Evolutionary conservation across 257 asterid species (phyloP).

Genomic region (Cruciata laevipes): DNA sequence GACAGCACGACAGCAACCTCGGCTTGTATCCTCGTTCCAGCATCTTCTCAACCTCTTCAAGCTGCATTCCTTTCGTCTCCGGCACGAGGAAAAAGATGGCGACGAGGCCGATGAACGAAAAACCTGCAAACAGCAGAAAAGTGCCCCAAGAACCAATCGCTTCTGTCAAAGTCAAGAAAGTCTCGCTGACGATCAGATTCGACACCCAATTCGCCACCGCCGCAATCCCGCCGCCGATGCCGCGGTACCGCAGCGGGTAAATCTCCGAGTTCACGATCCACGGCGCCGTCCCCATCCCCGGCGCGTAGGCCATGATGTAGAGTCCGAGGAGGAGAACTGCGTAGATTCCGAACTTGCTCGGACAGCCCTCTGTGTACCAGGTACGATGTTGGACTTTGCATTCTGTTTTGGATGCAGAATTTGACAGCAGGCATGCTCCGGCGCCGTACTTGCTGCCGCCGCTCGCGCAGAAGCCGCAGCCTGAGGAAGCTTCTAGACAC

Average conservation of each 20-base stretch:
- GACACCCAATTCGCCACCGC: slow-evolving; percentile 79
- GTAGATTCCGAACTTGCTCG: slow-evolving; percentile 50
- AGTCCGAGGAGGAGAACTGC: slow-evolving; percentile 54
- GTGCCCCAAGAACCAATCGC: slow-evolving; percentile 58
- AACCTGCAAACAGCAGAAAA: slow-evolving; percentile 70
- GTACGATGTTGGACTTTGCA: slow-evolving; percentile 39
- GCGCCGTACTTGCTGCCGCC: slow-evolving; percentile 40
- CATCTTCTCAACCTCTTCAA: slow-evolving; percentile 80
- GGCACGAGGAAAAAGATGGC: slow-evolving; percentile 64
- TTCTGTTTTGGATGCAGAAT: slow-evolving; percentile 15
- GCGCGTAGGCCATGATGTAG: slow-evolving; percentile 65
- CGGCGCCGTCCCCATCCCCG: slow-evolving; percentile 69
- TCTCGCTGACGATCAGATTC: slow-evolving; percentile 59
- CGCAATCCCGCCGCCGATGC: slow-evolving; percentile 77
- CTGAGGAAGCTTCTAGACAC: slow-evolving; percentile 35
- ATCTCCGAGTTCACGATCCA: slow-evolving; percentile 88
- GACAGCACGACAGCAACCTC: not conserved
- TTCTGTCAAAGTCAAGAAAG: slow-evolving; percentile 64
- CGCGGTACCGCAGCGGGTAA: slow-evolving; percentile 61
- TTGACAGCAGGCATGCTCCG: slow-evolving; percentile 53
- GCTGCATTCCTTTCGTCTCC: slow-evolving; percentile 72
- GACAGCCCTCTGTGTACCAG: slow-evolving; percentile 72
- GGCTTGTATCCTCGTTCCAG: slow-evolving; percentile 64
- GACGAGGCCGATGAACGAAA: slow-evolving; percentile 41
- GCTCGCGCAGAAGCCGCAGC: slow-evolving; percentile 52